These are phyloP conservation scores for Fabrea salina DNA, from an alignment of 169 alveolate species.

Conservation along the genomic window DNA sequence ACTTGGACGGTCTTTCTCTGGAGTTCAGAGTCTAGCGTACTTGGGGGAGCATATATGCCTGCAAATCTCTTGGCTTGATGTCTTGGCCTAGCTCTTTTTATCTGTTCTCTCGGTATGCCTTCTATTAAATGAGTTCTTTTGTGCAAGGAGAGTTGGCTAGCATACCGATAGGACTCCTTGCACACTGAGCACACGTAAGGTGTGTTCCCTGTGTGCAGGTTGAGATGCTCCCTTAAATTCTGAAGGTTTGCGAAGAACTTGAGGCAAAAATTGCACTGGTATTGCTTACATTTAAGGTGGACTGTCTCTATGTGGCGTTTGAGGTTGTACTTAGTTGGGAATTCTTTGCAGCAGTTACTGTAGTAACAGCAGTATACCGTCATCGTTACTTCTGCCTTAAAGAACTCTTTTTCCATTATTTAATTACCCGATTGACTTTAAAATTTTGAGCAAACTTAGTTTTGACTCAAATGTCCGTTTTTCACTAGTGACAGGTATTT, in stretches of 20 bases:
- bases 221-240: constrained; percentile 19
- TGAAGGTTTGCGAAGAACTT: not conserved
- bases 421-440: no score
- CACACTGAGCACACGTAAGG: constrained; percentile 1
- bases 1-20: no score
- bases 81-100: no score
- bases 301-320: constrained; percentile 11
- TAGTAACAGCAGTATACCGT: constrained; percentile 28
- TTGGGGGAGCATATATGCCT: no score
- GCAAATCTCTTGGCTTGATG: no score
- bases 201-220: not conserved
- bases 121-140: constrained; percentile 10
- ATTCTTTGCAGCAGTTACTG: constrained; percentile 1
- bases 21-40: no score
- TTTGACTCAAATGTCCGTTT: no score
- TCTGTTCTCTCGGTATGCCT: no score
- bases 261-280: not conserved
- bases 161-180: constrained; percentile 1
- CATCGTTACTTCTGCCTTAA: no score
- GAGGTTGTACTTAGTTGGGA: constrained; percentile 2
- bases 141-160: constrained; percentile 27
- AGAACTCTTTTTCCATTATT: no score
- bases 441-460: no score
- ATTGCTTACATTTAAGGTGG: not conserved
- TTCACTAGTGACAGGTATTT: no score